Conservation (phyloP, 176 grass and related monocot species). For the Zea luxurians region DNA sequence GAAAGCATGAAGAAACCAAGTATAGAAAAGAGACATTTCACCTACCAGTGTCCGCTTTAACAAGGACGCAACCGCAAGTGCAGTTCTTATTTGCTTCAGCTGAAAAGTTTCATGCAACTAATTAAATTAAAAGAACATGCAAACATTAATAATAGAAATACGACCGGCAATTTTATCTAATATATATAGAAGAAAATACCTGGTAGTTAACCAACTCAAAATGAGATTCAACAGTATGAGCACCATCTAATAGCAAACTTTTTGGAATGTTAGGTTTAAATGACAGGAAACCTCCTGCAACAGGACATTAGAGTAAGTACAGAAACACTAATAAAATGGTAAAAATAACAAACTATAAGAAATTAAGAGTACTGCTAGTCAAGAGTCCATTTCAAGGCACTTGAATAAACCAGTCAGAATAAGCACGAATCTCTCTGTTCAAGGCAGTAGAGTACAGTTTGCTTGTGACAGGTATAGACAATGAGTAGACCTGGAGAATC, state of each 20-base stretch:
- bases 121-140: constrained; percentile 31
- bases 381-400: not conserved
- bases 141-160: not conserved
- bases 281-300: constrained; percentile 88
- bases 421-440: not conserved
- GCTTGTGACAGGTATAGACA: constrained; percentile 19
- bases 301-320: constrained; percentile 17
- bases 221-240: constrained; percentile 83
- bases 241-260: constrained; percentile 69
- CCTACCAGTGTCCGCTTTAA: constrained; percentile 83
- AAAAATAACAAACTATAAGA: not conserved
- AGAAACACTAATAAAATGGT: constrained; percentile 13
- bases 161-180: not conserved
- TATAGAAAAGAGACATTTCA: constrained; percentile 38
- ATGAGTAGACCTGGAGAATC: constrained; percentile 70
- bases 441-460: not conserved
- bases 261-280: constrained; percentile 90
- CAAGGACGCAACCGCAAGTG: constrained; percentile 77
- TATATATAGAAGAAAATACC: constrained; percentile 42
- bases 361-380: not conserved
- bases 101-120: constrained; percentile 53
- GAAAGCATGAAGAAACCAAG: constrained; percentile 21
- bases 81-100: constrained; percentile 93
- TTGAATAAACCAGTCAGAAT: constrained; percentile 12
- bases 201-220: constrained; percentile 90